Conservation (phyloP, 192 early-diverging fungal genomes). For the Backusella westeae region DNA sequence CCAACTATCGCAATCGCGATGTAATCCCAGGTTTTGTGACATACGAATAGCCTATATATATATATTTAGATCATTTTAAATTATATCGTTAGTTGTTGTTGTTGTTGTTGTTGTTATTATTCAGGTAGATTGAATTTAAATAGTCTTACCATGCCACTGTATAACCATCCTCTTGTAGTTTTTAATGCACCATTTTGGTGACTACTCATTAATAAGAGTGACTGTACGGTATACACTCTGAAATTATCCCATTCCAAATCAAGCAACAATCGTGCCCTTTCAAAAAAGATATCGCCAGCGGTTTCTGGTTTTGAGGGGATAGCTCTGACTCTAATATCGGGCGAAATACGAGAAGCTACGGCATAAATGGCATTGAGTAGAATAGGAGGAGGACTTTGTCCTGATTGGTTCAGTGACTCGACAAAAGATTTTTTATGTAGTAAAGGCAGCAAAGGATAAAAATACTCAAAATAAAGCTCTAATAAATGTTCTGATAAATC, state of each 20-base stretch:
- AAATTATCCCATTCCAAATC: conserved; percentile 33
- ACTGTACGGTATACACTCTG: conserved; percentile 34
- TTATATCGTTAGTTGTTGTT: not conserved
- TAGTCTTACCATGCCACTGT: conserved; percentile 33
- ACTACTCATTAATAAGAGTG: conserved; percentile 32
- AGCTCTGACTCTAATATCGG: conserved; percentile 42
- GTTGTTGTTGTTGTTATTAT: not conserved
- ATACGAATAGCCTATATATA: conserved; percentile 58
- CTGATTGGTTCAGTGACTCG: not conserved
- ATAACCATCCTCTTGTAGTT: conserved; percentile 32
- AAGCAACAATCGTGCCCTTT: conserved; percentile 40
- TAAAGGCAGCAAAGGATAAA: conserved; percentile 70
- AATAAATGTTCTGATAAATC: conserved; percentile 61
- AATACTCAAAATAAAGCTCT: conserved; percentile 59
- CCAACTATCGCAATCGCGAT: conserved; percentile 62
- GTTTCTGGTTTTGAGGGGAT: conserved; percentile 46
- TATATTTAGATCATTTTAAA: not conserved
- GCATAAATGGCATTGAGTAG: conserved; percentile 52
- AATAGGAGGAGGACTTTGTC: conserved; percentile 33
- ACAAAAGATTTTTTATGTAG: conserved; percentile 66
- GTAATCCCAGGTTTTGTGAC: conserved; percentile 76
- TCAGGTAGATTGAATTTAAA: not conserved
- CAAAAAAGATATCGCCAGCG: conserved; percentile 54
- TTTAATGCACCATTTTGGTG: conserved; percentile 36
- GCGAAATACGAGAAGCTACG: conserved; percentile 42